Conservation (phyloP, 352 stramenopile species). For the Elongisporangium anandrum region DNA sequence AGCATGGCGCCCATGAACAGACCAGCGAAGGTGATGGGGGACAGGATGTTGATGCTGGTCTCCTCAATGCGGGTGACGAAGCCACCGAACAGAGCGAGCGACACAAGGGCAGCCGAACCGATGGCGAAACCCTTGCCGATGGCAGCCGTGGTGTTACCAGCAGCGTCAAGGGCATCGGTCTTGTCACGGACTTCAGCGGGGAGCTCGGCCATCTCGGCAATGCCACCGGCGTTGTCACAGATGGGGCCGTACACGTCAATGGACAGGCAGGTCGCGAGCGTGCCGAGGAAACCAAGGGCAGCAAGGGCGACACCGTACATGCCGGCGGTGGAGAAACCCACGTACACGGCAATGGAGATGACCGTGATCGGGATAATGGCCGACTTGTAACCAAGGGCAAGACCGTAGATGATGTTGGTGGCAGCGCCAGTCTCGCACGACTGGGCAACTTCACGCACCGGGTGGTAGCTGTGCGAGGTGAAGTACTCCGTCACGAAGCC, state of each 20-base stretch:
- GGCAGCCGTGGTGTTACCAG: constrained; percentile 98
- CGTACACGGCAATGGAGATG: constrained; percentile 97
- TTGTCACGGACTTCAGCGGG: constrained; percentile 97
- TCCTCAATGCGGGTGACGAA: constrained; percentile 97
- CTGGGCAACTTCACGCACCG: constrained; percentile 95
- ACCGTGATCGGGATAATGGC: constrained; percentile 98
- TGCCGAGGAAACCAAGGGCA: constrained; percentile 98
- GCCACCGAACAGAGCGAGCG: constrained; percentile 96
- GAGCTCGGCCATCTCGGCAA: constrained; percentile 99
- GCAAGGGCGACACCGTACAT: constrained; percentile 98
- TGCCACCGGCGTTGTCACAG: constrained; percentile 99
- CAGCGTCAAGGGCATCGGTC: constrained; percentile 98
- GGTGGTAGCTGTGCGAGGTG: constrained; percentile 96
- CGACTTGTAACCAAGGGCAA: constrained; percentile 99
- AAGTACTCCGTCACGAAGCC: constrained; percentile 99
- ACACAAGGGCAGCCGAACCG: constrained; percentile 97
- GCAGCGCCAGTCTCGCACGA: constrained; percentile 97
- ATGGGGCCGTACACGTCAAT: constrained; percentile 99
- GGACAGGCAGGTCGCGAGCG: constrained; percentile 96
- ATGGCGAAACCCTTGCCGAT: constrained; percentile 99
- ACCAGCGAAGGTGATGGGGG: constrained; percentile 97
- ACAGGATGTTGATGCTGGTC: constrained; percentile 96
- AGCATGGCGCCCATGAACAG: constrained; percentile 99
- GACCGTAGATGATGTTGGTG: constrained; percentile 99
- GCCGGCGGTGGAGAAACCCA: constrained; percentile 94